Evolutionary conservation across 352 stramenopile genomes (phyloP).

Genomic region (Phytophthora boehmeriae): DNA sequence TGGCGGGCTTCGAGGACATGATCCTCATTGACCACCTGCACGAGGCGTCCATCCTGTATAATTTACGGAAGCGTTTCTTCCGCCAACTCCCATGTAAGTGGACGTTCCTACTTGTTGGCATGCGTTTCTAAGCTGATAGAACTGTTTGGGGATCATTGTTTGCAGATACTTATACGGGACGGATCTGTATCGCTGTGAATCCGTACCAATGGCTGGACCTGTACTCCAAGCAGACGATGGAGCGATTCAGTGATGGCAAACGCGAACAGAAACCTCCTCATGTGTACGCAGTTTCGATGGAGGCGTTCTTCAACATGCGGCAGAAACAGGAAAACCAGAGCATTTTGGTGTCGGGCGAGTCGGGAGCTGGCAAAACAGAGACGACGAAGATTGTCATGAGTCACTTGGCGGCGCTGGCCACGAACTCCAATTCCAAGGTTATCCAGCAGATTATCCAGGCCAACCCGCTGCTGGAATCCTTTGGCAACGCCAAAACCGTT

Average conservation of each 20-base stretch:
- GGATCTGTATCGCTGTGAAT: constrained; percentile 90
- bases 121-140: neutral
- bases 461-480: constrained; percentile 87
- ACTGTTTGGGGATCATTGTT: constrained; percentile 2
- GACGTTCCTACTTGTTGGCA: neutral
- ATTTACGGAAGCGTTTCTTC: constrained; percentile 81
- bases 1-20: constrained; percentile 85
- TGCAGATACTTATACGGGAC: constrained; percentile 85
- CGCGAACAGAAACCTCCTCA: constrained; percentile 79
- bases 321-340: constrained; percentile 89
- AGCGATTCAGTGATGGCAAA: constrained; percentile 74
- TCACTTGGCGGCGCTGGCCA: constrained; percentile 87
- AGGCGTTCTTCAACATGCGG: constrained; percentile 86
- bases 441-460: constrained; percentile 96
- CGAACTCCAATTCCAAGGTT: constrained; percentile 87
- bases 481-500: constrained; percentile 88
- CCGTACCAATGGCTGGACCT: constrained; percentile 89
- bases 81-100: constrained; percentile 74
- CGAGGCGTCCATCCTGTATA: constrained; percentile 88
- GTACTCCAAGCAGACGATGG: constrained; percentile 77
- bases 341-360: constrained; percentile 95
- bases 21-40: constrained; percentile 89
- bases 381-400: constrained; percentile 97
- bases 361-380: constrained; percentile 96
- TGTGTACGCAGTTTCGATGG: constrained; percentile 88